A percentile compares a stretch with the other conserved stretches of the same genome.
Evolutionary conservation across 192 early-diverging fungal species (phyloP).

Genomic region (Ramicandelaber brevisporus): DNA sequence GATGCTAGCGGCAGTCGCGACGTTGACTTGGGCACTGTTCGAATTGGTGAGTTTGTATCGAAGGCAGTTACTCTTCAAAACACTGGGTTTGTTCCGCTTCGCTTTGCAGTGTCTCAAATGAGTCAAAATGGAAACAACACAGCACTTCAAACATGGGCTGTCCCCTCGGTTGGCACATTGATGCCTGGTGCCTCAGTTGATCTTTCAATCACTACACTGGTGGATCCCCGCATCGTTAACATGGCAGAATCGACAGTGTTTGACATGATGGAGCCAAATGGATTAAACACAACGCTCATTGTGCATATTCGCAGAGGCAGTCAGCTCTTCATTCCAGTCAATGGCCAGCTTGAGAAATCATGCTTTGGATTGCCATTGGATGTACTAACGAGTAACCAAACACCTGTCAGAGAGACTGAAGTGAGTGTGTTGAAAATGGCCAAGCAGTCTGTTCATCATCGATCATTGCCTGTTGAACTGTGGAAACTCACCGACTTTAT

Average conservation of each 20-base stretch:
- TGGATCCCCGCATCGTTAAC: conserved; percentile 35
- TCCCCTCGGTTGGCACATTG: conserved; percentile 36
- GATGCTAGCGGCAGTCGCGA: conserved; percentile 19
- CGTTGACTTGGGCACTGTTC: conserved; percentile 47
- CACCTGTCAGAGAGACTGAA: conserved; percentile 22
- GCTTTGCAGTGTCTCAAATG: conserved; percentile 27
- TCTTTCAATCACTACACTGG: conserved; percentile 12
- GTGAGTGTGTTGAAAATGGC: conserved; percentile 16
- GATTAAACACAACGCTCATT: no score
- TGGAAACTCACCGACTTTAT: conserved; percentile 18
- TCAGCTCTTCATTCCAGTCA: conserved; percentile 60
- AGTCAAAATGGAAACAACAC: no score
- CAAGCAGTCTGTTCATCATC: conserved; percentile 16
- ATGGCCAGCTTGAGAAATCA: conserved; percentile 37
- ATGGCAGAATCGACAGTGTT: conserved; percentile 6
- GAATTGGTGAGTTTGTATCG: conserved; percentile 19
- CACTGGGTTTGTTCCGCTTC: conserved; percentile 37
- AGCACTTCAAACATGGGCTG: no score
- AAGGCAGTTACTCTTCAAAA: conserved; percentile 36
- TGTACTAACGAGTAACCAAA: conserved; percentile 25
- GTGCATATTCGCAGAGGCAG: conserved; percentile 54
- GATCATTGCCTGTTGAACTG: conserved; percentile 12
- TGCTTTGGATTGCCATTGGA: conserved; percentile 53
- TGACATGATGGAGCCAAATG: no score
- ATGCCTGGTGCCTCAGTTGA: conserved; percentile 28